Percentiles rank a stretch among this genome's conserved stretches.
Evolutionary conservation across 2,329 filamentous ascomycete species (phyloP).

Genomic region (Ceratocystis harringtonii): DNA sequence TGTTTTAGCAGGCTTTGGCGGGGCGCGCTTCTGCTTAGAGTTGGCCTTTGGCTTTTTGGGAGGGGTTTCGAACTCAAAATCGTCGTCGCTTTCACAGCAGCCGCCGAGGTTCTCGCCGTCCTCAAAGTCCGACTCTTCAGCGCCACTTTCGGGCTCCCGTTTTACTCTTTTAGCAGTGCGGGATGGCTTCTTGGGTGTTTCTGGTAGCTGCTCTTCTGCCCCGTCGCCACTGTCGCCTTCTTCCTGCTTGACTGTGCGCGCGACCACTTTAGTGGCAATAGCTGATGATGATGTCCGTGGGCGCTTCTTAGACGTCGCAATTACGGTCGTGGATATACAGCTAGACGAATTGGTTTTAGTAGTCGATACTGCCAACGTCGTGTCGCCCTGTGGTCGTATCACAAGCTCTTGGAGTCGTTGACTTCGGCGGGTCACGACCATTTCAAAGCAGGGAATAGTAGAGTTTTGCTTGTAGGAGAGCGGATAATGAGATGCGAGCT

Average conservation of each 20-base stretch:
- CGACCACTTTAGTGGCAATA: background rate
- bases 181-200: background rate
- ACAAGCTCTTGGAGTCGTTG: background rate
- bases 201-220: background rate
- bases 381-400: background rate
- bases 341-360: background rate
- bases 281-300: background rate
- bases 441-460: background rate
- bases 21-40: background rate
- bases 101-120: conserved; percentile 10
- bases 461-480: no score
- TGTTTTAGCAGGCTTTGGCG: background rate
- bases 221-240: background rate
- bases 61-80: background rate
- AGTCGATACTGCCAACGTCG: background rate
- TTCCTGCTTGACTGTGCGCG: background rate
- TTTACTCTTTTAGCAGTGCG: conserved; percentile 1
- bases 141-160: background rate
- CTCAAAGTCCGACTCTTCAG: conserved; percentile 10
- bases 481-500: no score
- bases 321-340: no score
- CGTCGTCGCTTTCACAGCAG: conserved; percentile 13
- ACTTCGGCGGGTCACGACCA: conserved; percentile 2
- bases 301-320: background rate
- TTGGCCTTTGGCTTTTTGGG: background rate